Evolutionary conservation across 2,329 filamentous ascomycete genomes (phyloP).

Genomic region (Cryphonectria naterciae): DNA sequence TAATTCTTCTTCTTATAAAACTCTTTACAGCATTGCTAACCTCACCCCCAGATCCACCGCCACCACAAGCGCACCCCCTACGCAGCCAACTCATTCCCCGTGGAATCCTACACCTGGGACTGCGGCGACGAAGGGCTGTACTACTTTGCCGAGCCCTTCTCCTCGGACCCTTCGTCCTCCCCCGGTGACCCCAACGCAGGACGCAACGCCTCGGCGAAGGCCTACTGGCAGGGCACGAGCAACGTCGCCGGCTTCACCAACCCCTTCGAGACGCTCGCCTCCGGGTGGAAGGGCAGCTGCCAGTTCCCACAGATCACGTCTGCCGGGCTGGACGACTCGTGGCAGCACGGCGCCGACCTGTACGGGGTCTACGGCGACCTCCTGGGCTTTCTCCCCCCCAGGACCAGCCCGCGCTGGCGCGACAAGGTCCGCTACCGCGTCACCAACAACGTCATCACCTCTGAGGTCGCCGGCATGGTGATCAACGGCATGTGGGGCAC

Average conservation of each 20-base stretch:
- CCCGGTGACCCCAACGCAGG: slow-evolving; percentile 18
- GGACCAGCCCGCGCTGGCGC: slow-evolving; percentile 45
- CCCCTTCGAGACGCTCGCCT: slow-evolving; percentile 58
- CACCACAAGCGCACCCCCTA: slow-evolving; percentile 88
- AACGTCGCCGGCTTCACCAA: slow-evolving; percentile 51
- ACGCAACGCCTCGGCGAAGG: slow-evolving; percentile 48
- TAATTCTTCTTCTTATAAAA: too few relatives aligned
- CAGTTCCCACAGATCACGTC: slow-evolving; percentile 81
- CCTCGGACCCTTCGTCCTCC: slow-evolving; percentile 21
- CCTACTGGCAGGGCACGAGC: slow-evolving; percentile 70
- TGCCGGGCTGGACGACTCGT: slow-evolving; percentile 71
- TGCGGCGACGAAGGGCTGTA: slow-evolving; percentile 73
- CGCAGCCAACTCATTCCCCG: slow-evolving; percentile 74
- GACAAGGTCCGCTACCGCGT: slow-evolving; percentile 67
- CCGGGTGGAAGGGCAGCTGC: slow-evolving; percentile 74
- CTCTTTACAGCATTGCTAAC: background rate
- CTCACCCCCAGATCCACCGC: slow-evolving; percentile 64
- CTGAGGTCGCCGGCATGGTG: slow-evolving; percentile 77
- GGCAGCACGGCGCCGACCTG: slow-evolving; percentile 75
- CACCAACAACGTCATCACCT: slow-evolving; percentile 82
- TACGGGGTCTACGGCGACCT: slow-evolving; percentile 75
- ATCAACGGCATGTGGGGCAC: slow-evolving; percentile 69
- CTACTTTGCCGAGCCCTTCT: slow-evolving; percentile 66
- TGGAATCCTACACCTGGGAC: slow-evolving; percentile 73
- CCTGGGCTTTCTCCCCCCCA: slow-evolving; percentile 66